Percentiles rank a stretch among this genome's conserved stretches.
These are phyloP conservation scores for Pseudocercospora musae DNA, from an alignment of 2,329 filamentous ascomycete species.

Conservation along the genomic window DNA sequence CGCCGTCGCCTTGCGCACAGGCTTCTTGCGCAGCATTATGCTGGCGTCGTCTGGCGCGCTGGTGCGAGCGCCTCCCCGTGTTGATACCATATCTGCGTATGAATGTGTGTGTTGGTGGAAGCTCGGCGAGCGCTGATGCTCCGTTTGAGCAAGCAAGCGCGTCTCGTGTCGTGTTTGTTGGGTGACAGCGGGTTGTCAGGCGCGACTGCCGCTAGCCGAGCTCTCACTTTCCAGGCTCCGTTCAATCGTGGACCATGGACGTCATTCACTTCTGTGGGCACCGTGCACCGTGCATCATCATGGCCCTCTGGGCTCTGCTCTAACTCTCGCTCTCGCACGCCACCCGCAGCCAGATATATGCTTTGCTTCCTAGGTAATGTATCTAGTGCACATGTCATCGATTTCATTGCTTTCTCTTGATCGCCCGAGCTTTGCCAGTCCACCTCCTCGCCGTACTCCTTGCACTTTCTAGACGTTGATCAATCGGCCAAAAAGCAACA, in stretches of 20 bases:
- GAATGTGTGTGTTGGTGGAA: constrained; percentile 4
- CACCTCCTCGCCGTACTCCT: neutral
- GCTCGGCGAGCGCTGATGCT: neutral
- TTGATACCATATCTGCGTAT: constrained; percentile 35
- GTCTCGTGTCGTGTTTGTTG: neutral
- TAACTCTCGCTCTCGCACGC: neutral
- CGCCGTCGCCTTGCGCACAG: constrained; percentile 32
- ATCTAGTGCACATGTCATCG: constrained; percentile 1
- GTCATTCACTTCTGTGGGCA: neutral
- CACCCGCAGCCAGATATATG: neutral
- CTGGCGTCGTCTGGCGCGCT: constrained; percentile 14
- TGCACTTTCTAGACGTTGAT: neutral
- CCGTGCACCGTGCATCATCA: no score
- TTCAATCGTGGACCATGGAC: no score
- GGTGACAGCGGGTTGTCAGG: neutral
- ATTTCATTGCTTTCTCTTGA: neutral
- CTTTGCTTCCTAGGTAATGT: neutral
- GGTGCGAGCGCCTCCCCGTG: constrained; percentile 32
- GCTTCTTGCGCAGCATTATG: constrained; percentile 33
- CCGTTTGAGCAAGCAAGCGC: neutral
- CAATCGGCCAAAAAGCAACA: neutral
- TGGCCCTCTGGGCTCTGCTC: neutral
- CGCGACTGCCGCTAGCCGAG: neutral
- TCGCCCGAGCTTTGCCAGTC: neutral
- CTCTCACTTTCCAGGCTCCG: no score